Conservation (phyloP, 768 basidiomycete genomes). For the Boletus patriciae region DNA sequence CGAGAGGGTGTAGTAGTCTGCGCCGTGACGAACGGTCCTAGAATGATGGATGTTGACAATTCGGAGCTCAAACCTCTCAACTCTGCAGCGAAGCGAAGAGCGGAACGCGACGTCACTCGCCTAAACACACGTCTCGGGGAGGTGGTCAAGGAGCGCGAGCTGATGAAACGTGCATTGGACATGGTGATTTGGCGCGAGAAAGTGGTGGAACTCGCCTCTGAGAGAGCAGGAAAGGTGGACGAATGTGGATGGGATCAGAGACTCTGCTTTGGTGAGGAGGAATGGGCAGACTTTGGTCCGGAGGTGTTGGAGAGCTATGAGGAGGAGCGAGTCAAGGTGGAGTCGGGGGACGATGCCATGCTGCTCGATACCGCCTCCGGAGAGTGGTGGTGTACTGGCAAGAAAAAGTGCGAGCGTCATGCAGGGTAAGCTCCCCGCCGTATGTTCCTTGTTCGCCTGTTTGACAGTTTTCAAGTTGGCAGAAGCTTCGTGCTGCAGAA, state of each 20-base stretch:
- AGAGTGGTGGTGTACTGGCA: conserved; percentile 81
- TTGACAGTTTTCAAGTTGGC: conserved; percentile 57
- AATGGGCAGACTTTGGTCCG: conserved; percentile 67
- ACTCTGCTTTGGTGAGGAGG: conserved; percentile 78
- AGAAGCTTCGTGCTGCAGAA: conserved; percentile 70
- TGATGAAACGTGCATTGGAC: conserved; percentile 68
- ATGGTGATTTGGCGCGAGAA: conserved; percentile 68
- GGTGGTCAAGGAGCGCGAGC: conserved; percentile 60
- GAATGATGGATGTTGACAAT: conserved; percentile 23
- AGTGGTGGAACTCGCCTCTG: conserved; percentile 64
- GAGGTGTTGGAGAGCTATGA: conserved; percentile 74
- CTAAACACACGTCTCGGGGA: conserved; percentile 55
- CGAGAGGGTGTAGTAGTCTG: conserved; percentile 68
- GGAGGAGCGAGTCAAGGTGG: conserved; percentile 39
- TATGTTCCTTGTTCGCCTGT: neutral
- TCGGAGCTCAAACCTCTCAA: conserved; percentile 20
- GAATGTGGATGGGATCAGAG: conserved; percentile 91
- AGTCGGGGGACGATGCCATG: conserved; percentile 38
- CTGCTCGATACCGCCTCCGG: conserved; percentile 36
- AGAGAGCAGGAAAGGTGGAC: conserved; percentile 59
- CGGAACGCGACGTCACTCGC: conserved; percentile 54
- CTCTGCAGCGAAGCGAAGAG: conserved; percentile 45
- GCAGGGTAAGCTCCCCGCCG: conserved; percentile 51
- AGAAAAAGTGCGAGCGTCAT: conserved; percentile 77
- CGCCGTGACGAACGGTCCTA: conserved; percentile 33